A percentile compares a stretch with the other conserved stretches of the same genome.
Conservation (phyloP, 805 yeast species). For the Candida orba region DNA sequence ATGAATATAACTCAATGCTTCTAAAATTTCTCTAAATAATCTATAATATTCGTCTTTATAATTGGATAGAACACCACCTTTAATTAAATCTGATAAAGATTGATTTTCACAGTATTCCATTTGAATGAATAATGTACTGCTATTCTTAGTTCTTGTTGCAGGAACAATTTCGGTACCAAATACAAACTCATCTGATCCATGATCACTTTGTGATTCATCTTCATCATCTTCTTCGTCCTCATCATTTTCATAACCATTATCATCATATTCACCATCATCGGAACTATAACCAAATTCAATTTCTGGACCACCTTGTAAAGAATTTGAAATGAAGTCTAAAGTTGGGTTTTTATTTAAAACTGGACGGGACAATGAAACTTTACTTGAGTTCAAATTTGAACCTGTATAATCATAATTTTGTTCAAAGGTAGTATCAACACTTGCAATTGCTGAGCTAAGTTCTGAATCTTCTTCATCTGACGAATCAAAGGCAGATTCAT, state of each 20-base stretch:
- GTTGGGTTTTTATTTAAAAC: slow-evolving; percentile 27
- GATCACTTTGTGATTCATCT: too few relatives aligned
- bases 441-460: slow-evolving; percentile 12
- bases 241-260: slow-evolving; percentile 16
- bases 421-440: not conserved
- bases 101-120: slow-evolving; percentile 98
- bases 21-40: slow-evolving; percentile 76
- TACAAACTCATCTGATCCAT: too few relatives aligned
- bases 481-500: slow-evolving; percentile 27
- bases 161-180: too few relatives aligned
- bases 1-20: slow-evolving; percentile 87
- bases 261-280: slow-evolving; percentile 14
- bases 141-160: slow-evolving; percentile 23
- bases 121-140: slow-evolving; percentile 82
- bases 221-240: too few relatives aligned
- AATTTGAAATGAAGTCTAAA: slow-evolving; percentile 65
- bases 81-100: slow-evolving; percentile 76
- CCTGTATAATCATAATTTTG: slow-evolving; percentile 5
- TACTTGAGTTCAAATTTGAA: slow-evolving; percentile 4
- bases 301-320: slow-evolving; percentile 45
- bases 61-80: slow-evolving; percentile 59
- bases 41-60: slow-evolving; percentile 86
- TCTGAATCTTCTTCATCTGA: slow-evolving; percentile 18
- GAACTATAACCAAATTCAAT: slow-evolving; percentile 43
- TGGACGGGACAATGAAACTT: slow-evolving; percentile 16